Conservation (phyloP, 176 grass and related monocot species). For the Chloris gayana region DNA sequence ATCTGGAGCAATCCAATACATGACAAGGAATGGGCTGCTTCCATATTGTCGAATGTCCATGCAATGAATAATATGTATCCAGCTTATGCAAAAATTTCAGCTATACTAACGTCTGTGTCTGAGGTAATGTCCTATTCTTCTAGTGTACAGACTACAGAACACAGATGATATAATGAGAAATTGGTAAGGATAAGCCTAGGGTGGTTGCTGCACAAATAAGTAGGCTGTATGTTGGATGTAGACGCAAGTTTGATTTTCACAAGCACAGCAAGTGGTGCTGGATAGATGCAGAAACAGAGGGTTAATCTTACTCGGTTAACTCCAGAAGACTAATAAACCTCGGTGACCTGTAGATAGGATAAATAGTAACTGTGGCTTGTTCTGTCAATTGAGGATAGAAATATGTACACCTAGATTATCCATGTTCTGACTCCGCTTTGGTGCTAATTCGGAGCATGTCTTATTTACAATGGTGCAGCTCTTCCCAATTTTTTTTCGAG, state of each 20-base stretch:
- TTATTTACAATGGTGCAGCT: no score
- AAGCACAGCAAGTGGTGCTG: neutral
- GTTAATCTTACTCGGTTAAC: neutral
- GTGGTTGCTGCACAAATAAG: neutral
- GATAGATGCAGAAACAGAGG: neutral
- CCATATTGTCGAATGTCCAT: conserved; percentile 59
- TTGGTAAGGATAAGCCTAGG: neutral
- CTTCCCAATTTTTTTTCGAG: no score
- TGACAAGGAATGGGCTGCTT: conserved; percentile 74
- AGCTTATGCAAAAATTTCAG: conserved; percentile 75
- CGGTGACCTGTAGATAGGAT: no score
- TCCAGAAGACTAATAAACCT: no score
- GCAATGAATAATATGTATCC: conserved; percentile 53
- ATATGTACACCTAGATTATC: no score
- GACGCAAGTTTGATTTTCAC: neutral
- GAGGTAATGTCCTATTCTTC: conserved; percentile 45
- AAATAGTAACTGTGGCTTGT: no score
- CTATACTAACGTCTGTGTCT: conserved; percentile 63
- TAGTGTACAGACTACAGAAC: neutral
- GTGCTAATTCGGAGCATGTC: no score
- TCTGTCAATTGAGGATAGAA: no score
- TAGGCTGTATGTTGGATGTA: neutral
- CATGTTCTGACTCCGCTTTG: no score
- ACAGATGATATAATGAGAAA: neutral
- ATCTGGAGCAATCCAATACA: conserved; percentile 92